Percentiles rank a stretch among this genome's conserved stretches.
phyloP scores from a whole-genome alignment of 768 basidiomycete species.

The Suillus weaverae region DNA sequence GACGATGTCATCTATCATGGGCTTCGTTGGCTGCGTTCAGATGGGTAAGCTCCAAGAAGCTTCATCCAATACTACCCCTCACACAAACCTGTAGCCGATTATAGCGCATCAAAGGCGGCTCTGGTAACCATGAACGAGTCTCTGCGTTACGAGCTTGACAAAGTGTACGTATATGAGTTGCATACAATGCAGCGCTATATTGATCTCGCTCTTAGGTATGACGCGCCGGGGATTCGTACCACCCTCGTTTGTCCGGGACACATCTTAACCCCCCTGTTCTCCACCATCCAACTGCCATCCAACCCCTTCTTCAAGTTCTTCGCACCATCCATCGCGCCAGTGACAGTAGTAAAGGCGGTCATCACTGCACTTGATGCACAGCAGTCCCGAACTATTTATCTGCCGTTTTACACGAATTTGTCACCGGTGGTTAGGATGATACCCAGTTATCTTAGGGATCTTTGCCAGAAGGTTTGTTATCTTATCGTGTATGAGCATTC shows the following conservation, averaged over 20 bases:
- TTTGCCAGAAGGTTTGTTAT: conserved; percentile 67
- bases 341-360: conserved; percentile 76
- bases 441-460: conserved; percentile 74
- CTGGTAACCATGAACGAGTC: conserved; percentile 77
- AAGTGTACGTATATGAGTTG: conserved; percentile 46
- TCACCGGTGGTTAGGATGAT: conserved; percentile 53
- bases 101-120: conserved; percentile 93
- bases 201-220: conserved; percentile 48
- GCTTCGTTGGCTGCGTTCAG: conserved; percentile 69
- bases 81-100: conserved; percentile 60
- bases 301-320: conserved; percentile 65
- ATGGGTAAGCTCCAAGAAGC: conserved; percentile 55
- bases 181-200: conserved; percentile 3
- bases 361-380: conserved; percentile 81
- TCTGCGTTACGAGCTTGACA: conserved; percentile 85
- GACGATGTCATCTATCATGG: conserved; percentile 74
- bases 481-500: not conserved
- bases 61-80: conserved; percentile 1
- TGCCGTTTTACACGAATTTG: conserved; percentile 74
- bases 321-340: conserved; percentile 70
- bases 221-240: conserved; percentile 77
- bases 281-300: conserved; percentile 50
- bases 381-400: conserved; percentile 65
- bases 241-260: conserved; percentile 84
- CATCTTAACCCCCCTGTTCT: conserved; percentile 78